Percentiles rank a stretch among this genome's conserved stretches.
Conservation (phyloP, 1,284 basidiomycete species). For the Cutaneotrichosporon sp. region DNA sequence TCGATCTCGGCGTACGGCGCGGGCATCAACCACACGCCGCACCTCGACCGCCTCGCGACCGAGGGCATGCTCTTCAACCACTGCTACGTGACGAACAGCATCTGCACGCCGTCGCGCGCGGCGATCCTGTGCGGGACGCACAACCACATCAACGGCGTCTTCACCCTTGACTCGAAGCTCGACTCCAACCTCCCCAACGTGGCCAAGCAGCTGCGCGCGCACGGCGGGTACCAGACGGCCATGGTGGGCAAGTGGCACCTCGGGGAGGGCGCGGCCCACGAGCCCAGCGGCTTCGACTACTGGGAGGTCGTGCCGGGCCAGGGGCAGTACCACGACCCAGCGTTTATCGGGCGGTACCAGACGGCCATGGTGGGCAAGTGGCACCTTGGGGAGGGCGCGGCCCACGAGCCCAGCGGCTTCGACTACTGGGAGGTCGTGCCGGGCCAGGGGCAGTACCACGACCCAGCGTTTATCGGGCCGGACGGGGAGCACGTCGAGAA, state of each 20-base stretch:
- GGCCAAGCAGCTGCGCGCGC: conserved; percentile 25
- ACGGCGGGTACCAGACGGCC: conserved; percentile 29
- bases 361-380: conserved; percentile 32
- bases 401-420: conserved; percentile 32
- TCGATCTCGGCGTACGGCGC: conserved; percentile 28
- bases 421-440: conserved; percentile 33
- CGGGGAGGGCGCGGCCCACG: conserved; percentile 28
- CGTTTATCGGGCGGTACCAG: conserved; percentile 25
- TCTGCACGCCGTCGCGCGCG: conserved; percentile 28
- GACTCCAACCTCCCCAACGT: conserved; percentile 28
- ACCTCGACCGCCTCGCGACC: conserved; percentile 28
- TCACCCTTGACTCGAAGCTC: conserved; percentile 21
- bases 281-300: conserved; percentile 33
- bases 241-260: conserved; percentile 35
- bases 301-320: conserved; percentile 35
- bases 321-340: conserved; percentile 31
- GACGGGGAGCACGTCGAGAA: conserved; percentile 19
- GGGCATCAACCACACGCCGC: conserved; percentile 31
- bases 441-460: conserved; percentile 32
- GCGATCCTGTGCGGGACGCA: conserved; percentile 28
- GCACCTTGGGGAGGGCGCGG: conserved; percentile 31
- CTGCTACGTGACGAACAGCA: conserved; percentile 36
- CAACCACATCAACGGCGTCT: conserved; percentile 28
- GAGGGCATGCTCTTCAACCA: conserved; percentile 33
- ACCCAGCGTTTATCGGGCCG: conserved; percentile 28